Evolutionary conservation across 345 rosid species (phyloP).

Genomic region (Heritiera littoralis): DNA sequence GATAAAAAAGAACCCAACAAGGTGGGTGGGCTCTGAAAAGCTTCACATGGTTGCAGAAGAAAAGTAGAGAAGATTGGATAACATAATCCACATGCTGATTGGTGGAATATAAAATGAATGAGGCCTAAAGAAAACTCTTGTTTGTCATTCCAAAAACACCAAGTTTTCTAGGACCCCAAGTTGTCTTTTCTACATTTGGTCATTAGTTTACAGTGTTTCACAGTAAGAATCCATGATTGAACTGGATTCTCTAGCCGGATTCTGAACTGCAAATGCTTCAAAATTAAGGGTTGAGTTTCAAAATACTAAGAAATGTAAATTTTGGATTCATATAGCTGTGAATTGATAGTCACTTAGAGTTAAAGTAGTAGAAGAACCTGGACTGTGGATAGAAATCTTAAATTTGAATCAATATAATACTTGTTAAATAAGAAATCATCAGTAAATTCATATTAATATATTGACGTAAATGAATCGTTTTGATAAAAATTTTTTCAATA

Average conservation of each 20-base stretch:
- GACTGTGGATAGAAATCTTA: too few species aligned
- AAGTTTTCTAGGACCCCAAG: not conserved
- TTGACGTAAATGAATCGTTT: too few species aligned
- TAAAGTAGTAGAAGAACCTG: too few species aligned
- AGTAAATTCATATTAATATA: not conserved
- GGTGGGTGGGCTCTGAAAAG: constrained; percentile 56
- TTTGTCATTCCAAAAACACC: not conserved
- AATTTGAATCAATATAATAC: too few species aligned
- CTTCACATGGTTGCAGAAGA: constrained; percentile 37
- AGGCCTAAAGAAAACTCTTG: not conserved
- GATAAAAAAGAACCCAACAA: constrained; percentile 1
- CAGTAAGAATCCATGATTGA: not conserved
- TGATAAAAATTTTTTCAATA: too few species aligned
- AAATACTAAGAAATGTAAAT: not conserved
- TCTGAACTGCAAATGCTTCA: not conserved
- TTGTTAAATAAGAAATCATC: not conserved
- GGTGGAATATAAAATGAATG: not conserved
- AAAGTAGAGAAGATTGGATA: not conserved
- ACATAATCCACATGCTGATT: constrained; percentile 16
- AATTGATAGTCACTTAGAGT: not conserved
- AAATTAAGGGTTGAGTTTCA: not conserved
- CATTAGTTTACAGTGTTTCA: not conserved
- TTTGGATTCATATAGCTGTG: not conserved
- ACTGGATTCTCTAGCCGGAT: not conserved
- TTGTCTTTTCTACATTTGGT: not conserved